Base-by-base conservation (phyloP, 805 yeast species). In the Saturnispora ahearnii region DNA sequence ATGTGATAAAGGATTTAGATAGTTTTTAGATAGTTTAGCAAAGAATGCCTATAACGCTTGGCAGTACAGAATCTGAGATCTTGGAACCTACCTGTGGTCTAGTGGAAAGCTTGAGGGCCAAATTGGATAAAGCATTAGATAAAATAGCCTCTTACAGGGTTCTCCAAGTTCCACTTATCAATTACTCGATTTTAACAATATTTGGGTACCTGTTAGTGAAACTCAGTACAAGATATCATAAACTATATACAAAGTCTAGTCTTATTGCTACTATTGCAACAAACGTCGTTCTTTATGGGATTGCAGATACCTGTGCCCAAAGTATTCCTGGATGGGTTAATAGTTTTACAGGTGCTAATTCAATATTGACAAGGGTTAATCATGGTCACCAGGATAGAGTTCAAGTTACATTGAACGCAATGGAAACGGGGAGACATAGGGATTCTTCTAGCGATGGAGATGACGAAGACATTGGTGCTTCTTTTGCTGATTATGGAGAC, bases 221-320 rank as follows among this genome's bases (percentile, higher is more conserved):
- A 50, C 68, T 82, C 45, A 77, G 87, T 7, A 71, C 78, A 29
- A 71, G 73, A 46, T 84, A 84, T 59, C 79, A 79, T 46, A 70
- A 68, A 8, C 60, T 83, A 49, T 89, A 89, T 63, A 74, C 76
- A 53, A 72, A 68, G 51, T 78, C 80, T 44, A 81, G 93, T 1
- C 65, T 88, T 30, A 63, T 83, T n/a, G 87, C 96, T 13, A 86
- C 89, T 34, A 77, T 87, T 51, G 77, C 82, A 24, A 83, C 96
- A 1, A 91, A 91, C 60, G 67, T 86, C 29, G 80, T 90, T 4
- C 70, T 91, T 5, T 87, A 81, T 63, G 96, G 96, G 0, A 80
- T 88, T n/a, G 89, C 97, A 0, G 98, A 91, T 62, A 79, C 90
- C 0, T 62, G 90, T 54, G 98, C 98, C 0, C 98, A 91, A 64